Evolutionary conservation across 2,329 filamentous ascomycete species (phyloP).

Genomic region (Fusarium veterinarium): DNA sequence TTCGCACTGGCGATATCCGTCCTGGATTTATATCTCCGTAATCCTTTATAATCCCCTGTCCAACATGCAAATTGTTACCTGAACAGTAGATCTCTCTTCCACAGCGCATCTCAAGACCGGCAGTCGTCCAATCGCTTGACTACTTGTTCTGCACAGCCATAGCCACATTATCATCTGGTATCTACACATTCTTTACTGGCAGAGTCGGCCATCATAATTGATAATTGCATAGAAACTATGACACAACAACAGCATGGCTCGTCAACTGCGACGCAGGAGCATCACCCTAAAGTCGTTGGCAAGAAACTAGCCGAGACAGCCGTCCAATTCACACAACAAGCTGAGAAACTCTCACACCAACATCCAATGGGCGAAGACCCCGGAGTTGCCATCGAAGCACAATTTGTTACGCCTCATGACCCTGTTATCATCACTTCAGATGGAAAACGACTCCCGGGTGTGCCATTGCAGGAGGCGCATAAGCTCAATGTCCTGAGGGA

Average conservation of each 20-base stretch:
- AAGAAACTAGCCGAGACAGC: slow-evolving; percentile 54
- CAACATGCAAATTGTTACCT: slow-evolving; percentile 22
- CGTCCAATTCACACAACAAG: slow-evolving; percentile 70
- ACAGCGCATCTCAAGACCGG: background rate
- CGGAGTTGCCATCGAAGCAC: slow-evolving; percentile 69
- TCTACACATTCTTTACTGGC: background rate
- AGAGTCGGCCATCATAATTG: background rate
- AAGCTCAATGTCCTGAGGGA: slow-evolving; percentile 74
- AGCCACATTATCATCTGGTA: background rate
- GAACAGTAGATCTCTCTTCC: slow-evolving; percentile 11
- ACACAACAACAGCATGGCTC: slow-evolving; percentile 18
- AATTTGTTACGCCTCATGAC: slow-evolving; percentile 76
- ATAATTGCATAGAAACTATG: slow-evolving; percentile 16
- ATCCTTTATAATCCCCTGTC: background rate
- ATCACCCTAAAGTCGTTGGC: slow-evolving; percentile 31
- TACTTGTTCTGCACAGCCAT: background rate
- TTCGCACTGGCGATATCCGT: slow-evolving; percentile 3
- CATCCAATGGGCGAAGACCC: slow-evolving; percentile 45
- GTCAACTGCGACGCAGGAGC: slow-evolving; percentile 12
- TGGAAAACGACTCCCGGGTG: slow-evolving; percentile 73
- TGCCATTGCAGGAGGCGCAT: slow-evolving; percentile 76
- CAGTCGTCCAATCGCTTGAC: background rate
- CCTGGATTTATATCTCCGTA: slow-evolving; percentile 1
- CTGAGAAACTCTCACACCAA: slow-evolving; percentile 65
- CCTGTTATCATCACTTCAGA: slow-evolving; percentile 76